Conservation (phyloP, 2,329 filamentous ascomycete species). For the Hypoxylon sp. region DNA sequence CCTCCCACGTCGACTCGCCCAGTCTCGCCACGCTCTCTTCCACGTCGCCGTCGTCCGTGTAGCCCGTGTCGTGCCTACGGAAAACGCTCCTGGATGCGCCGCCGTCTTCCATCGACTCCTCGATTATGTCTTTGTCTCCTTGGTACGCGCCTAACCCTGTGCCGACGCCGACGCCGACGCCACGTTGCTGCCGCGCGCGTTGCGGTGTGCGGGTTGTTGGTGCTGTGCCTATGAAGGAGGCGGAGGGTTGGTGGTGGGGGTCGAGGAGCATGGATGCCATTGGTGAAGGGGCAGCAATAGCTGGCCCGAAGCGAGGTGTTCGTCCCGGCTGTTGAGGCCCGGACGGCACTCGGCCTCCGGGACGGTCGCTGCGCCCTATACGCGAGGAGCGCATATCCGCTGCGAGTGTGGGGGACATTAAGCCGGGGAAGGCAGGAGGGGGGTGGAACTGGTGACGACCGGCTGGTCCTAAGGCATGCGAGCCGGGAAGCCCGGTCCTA, state of each 20-base stretch:
- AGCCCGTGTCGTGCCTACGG: conserved; percentile 55
- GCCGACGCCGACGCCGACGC: conserved; percentile 47
- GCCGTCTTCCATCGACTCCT: conserved; percentile 66
- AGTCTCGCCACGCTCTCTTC: conserved; percentile 65
- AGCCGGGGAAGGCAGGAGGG: conserved; percentile 79
- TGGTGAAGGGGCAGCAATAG: conserved; percentile 67
- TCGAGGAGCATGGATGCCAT: conserved; percentile 81
- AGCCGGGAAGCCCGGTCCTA: conserved; percentile 73
- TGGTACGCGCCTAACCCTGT: conserved; percentile 54
- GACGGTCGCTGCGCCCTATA: conserved; percentile 60
- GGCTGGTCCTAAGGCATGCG: conserved; percentile 64
- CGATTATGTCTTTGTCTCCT: conserved; percentile 65
- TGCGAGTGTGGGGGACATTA: conserved; percentile 71
- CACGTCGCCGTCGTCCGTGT: conserved; percentile 71
- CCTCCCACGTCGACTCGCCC: conserved; percentile 72
- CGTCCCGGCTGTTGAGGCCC: conserved; percentile 53
- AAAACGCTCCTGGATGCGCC: conserved; percentile 55
- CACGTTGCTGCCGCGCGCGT: conserved; percentile 59
- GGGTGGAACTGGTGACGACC: conserved; percentile 75
- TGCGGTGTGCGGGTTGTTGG: conserved; percentile 60
- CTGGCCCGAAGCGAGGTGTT: conserved; percentile 60
- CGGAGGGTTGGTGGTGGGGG: conserved; percentile 77
- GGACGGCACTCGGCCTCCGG: conserved; percentile 57
- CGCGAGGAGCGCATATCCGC: conserved; percentile 68
- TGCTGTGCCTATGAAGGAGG: conserved; percentile 54